Evolutionary conservation across 176 grass and related monocot genomes (phyloP).

Genomic region (Rhynchospora breviuscula): DNA sequence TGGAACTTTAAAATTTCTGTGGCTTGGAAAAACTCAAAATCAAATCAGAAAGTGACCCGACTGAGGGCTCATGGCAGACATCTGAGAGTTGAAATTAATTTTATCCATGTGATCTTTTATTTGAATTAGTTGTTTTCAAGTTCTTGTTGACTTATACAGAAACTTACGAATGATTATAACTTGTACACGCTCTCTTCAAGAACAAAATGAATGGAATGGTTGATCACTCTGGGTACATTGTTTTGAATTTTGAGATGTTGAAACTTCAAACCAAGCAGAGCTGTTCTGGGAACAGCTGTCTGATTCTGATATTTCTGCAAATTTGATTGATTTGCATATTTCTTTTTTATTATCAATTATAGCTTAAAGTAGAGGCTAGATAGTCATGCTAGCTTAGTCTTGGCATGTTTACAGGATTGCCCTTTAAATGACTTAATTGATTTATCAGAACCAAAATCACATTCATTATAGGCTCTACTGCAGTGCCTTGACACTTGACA

Average conservation of each 20-base stretch:
- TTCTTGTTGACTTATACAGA: background rate
- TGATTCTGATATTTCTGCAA: background rate
- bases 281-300: background rate
- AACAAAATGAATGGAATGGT: background rate
- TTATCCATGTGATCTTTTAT: background rate
- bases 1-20: background rate
- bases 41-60: background rate
- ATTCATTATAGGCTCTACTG: background rate
- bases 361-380: background rate
- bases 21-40: background rate
- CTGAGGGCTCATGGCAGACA: background rate
- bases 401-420: background rate
- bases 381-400: background rate
- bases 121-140: background rate
- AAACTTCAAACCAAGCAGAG: background rate
- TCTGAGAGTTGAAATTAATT: background rate
- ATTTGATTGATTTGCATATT: background rate
- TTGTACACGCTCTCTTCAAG: background rate
- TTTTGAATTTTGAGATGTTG: background rate
- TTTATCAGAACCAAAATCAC: background rate
- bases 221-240: background rate
- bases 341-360: background rate
- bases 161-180: background rate
- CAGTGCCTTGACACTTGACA: background rate
- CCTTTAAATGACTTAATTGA: background rate